Base-by-base conservation (phyloP, 805 yeast genomes). In the Ogataea siamensis region DNA sequence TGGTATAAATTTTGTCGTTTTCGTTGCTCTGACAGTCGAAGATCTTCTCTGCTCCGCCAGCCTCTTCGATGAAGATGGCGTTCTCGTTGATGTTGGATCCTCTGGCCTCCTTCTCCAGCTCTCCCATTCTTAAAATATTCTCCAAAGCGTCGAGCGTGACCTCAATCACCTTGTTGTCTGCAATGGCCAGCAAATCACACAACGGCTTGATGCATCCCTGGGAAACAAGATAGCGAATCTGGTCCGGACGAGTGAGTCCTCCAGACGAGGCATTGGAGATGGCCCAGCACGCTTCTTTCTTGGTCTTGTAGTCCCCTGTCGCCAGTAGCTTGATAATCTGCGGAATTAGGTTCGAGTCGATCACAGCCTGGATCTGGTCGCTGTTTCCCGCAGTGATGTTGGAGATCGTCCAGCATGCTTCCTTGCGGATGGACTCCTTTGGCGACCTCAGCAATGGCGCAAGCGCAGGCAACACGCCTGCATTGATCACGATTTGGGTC, bases 211-310 rank as follows among this genome's bases (percentile, higher is more conserved):
- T 89, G 68, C 97, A 87, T 33, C 97, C 99, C 69, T 93, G 98
- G 49, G 73, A 70, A 23, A 93, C 99, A 50, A 93, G 75, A 66
- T 88, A 93, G 57, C 91, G 78, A 54, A 93, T 89, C 62, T 89
- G 96, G 44, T 87, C 96, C 6, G 98, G 98, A 62, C 80, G 83
- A 28, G 82, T 71, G 53, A 88, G 73, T 15, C 97, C 98, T 53
- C 98, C 98, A 7, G 96, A 85, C 12, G 96, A 86, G 25, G 99
- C 98, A 62, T 93, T 93, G 19, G 97, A 88, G 50, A 93, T 84
- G 23, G 98, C 98, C 99, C 99, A 93, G 73, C 98, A 91, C 3
- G 99, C 99, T 70, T 93, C 99, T 66, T 91, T 93, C 63, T 86
- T 86, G 23, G 98, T 91, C 71, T 88, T 89, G 71, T 88, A 89